phyloP scores from a whole-genome alignment of 2,329 filamentous ascomycete genomes.

The Corynespora cassiicola region DNA sequence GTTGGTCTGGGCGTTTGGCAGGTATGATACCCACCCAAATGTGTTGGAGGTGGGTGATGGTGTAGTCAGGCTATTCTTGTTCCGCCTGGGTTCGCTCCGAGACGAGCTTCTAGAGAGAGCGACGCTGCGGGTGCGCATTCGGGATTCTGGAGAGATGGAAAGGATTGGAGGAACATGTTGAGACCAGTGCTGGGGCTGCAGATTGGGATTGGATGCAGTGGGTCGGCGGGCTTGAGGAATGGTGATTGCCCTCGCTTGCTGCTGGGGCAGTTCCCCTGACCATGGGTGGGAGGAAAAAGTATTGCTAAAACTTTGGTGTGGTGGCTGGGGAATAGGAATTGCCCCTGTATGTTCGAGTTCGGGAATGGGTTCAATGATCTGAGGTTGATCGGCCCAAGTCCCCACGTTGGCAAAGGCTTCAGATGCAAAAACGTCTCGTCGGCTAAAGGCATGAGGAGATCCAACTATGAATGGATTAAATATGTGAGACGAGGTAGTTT shows the following conservation, averaged over 20 bases:
- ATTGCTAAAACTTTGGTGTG: conserved; percentile 22
- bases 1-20: conserved; percentile 37
- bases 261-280: conserved; percentile 13
- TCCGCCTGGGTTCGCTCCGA: conserved; percentile 24
- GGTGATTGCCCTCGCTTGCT: conserved; percentile 31
- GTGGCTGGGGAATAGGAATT: conserved; percentile 37
- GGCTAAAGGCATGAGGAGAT: conserved; percentile 36
- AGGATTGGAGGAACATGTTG: conserved; percentile 28
- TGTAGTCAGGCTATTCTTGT: conserved; percentile 20
- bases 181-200: conserved; percentile 14
- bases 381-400: conserved; percentile 36
- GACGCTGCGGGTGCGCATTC: conserved; percentile 25
- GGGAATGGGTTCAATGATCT: conserved; percentile 34
- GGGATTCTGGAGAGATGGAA: conserved; percentile 32
- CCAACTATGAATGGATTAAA: conserved; percentile 38
- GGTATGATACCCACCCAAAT: conserved; percentile 43
- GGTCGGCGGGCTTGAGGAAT: conserved; percentile 31
- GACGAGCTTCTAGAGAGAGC: conserved; percentile 35
- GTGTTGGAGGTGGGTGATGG: conserved; percentile 35
- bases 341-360: conserved; percentile 29
- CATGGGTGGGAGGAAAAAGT: conserved; percentile 17
- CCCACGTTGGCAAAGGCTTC: conserved; percentile 36
- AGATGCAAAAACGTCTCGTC: conserved; percentile 34
- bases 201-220: conserved; percentile 15
- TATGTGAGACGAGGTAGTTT: conserved; percentile 23